These are phyloP conservation scores for Reticulomyxa filosa DNA, from an alignment of 78 protist species.

Conservation along the genomic window DNA sequence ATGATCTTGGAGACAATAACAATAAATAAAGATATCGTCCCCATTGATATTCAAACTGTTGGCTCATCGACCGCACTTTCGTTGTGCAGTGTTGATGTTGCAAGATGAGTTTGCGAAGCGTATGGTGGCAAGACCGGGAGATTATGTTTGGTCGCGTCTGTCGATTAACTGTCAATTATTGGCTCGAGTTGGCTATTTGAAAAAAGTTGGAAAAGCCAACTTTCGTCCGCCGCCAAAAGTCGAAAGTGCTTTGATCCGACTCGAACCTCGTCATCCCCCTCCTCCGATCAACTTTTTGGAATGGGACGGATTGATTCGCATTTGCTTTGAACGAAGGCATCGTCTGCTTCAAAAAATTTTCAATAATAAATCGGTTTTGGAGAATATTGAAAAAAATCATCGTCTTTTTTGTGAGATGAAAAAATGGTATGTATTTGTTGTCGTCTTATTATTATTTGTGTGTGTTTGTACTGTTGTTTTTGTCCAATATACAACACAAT, in stretches of 20 bases:
- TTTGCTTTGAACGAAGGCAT: constrained; percentile 79
- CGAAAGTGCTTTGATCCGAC: constrained; percentile 74
- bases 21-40: constrained; percentile 96
- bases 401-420: no score
- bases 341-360: constrained; percentile 46
- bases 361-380: no score
- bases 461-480: no score
- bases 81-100: constrained; percentile 19
- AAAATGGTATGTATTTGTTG: no score
- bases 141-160: constrained; percentile 84
- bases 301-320: constrained; percentile 27
- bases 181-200: constrained; percentile 49
- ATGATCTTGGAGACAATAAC: neutral
- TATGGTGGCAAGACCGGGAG: constrained; percentile 77
- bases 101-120: constrained; percentile 85
- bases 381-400: neutral
- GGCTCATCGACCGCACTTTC: constrained; percentile 38
- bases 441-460: neutral
- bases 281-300: constrained; percentile 76
- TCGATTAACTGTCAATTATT: constrained; percentile 80
- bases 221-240: constrained; percentile 97
- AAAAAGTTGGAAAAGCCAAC: constrained; percentile 64
- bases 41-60: constrained; percentile 87
- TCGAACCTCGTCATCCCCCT: constrained; percentile 79
- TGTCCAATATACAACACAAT: no score